phyloP scores from a whole-genome alignment of 768 basidiomycete genomes.

The Psilocybe cyanescens region DNA sequence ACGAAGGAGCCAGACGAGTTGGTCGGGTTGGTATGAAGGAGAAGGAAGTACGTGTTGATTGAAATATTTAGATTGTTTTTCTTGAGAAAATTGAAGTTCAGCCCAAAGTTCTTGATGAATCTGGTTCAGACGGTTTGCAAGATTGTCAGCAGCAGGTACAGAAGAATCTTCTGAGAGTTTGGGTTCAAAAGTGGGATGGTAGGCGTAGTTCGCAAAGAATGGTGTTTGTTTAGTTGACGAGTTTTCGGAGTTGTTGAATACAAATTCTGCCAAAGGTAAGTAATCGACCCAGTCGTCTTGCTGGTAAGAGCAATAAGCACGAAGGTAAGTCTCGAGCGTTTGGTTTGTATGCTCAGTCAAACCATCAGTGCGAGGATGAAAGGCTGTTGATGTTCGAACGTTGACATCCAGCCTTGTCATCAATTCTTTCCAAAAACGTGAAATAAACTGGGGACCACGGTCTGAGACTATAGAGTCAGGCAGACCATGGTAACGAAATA shows the following conservation, averaged over 20 bases:
- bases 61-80: slow-evolving; percentile 29
- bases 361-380: slow-evolving; percentile 24
- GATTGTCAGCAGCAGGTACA: slow-evolving; percentile 34
- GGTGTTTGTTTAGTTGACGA: slow-evolving; percentile 37
- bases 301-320: slow-evolving; percentile 36
- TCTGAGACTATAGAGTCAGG: slow-evolving; percentile 37
- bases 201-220: slow-evolving; percentile 38
- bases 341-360: slow-evolving; percentile 24
- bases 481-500: slow-evolving; percentile 39
- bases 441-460: slow-evolving; percentile 34
- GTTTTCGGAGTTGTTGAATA: slow-evolving; percentile 40
- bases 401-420: slow-evolving; percentile 15
- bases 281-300: slow-evolving; percentile 48
- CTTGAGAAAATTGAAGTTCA: slow-evolving; percentile 33
- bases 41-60: slow-evolving; percentile 26
- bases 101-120: slow-evolving; percentile 38
- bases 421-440: slow-evolving; percentile 30
- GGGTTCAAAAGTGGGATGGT: slow-evolving; percentile 35
- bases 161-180: slow-evolving; percentile 28
- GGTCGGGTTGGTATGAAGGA: slow-evolving; percentile 32
- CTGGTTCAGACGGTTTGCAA: slow-evolving; percentile 27
- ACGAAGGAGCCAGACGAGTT: slow-evolving; percentile 41
- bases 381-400: slow-evolving; percentile 19
- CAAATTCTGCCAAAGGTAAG: slow-evolving; percentile 44
- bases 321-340: slow-evolving; percentile 40